Evolutionary conservation across 1,139 yeast species (phyloP).

Genomic region (Saccharomycopsis crataegensis): DNA sequence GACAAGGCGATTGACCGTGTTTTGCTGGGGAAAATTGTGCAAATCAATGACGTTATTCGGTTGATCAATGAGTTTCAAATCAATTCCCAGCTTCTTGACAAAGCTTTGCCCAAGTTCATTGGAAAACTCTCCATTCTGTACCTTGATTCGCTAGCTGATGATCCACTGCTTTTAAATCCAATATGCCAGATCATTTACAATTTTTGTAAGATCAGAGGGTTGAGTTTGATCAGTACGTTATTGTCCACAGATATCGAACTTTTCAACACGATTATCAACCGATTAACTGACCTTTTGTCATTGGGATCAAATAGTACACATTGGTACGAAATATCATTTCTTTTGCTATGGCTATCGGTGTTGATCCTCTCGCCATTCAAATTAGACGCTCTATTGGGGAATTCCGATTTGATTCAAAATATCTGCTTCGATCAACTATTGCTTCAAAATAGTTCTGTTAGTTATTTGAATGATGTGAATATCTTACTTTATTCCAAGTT

Average conservation of each 20-base stretch:
- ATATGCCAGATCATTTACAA: constrained; percentile 41
- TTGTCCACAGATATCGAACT: constrained; percentile 50
- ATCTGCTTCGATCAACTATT: constrained; percentile 26
- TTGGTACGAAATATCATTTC: constrained; percentile 54
- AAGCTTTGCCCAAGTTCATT: constrained; percentile 32
- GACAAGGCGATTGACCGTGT: not conserved
- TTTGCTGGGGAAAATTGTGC: not conserved
- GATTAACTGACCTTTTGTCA: constrained; percentile 6
- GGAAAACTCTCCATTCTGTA: constrained; percentile 8
- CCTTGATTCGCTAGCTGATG: not conserved
- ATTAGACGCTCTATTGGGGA: constrained; percentile 2
- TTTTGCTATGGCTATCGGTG: constrained; percentile 69
- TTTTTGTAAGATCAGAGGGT: constrained; percentile 58
- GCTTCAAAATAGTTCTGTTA: constrained; percentile 12
- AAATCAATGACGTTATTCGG: not conserved
- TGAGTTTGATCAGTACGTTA: constrained; percentile 49
- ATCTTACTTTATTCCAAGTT: constrained; percentile 35
- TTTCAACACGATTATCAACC: constrained; percentile 15
- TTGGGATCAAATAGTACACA: not conserved
- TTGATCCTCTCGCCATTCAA: constrained; percentile 63
- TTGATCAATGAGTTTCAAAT: constrained; percentile 46
- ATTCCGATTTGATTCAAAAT: constrained; percentile 25
- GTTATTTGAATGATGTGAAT: constrained; percentile 34
- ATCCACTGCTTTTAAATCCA: not conserved
- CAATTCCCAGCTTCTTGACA: constrained; percentile 46